Conservation (phyloP, 768 basidiomycete genomes). For the Multifurca ochricompacta region DNA sequence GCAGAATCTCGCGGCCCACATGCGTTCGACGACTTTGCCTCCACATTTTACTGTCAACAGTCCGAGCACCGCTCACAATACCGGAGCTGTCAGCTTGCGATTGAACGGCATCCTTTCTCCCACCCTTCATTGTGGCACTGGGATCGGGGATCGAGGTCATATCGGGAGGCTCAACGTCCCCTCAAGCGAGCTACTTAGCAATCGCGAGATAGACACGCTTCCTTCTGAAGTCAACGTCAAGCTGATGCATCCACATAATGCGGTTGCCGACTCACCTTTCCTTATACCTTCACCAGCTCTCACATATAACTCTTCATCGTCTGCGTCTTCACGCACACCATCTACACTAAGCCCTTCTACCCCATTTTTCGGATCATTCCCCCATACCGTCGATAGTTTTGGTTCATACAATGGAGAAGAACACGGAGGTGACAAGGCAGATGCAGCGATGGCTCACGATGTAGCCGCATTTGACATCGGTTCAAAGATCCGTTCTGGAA, state of each 20-base stretch:
- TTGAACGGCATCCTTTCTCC: constrained; percentile 20
- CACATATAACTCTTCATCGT: constrained; percentile 36
- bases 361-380: constrained; percentile 60
- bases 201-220: constrained; percentile 2
- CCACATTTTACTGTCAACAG: constrained; percentile 18
- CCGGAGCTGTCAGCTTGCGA: constrained; percentile 6
- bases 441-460: constrained; percentile 10
- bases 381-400: constrained; percentile 27
- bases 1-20: constrained; percentile 16
- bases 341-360: constrained; percentile 65
- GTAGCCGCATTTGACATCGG: constrained; percentile 13
- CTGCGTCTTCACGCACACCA: constrained; percentile 46
- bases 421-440: constrained; percentile 11
- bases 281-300: constrained; percentile 55
- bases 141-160: constrained; percentile 3
- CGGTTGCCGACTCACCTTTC: constrained; percentile 35
- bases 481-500: constrained; percentile 17
- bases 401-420: constrained; percentile 19
- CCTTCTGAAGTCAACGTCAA: constrained; percentile 8
- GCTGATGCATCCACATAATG: constrained; percentile 9
- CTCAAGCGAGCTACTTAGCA: constrained; percentile 6
- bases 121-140: constrained; percentile 9
- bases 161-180: constrained; percentile 8
- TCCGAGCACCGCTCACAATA: neutral
- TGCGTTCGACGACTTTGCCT: constrained; percentile 21